Conservation (phyloP, 1,139 yeast species). For the Suzukiozyma palmioleophila region DNA sequence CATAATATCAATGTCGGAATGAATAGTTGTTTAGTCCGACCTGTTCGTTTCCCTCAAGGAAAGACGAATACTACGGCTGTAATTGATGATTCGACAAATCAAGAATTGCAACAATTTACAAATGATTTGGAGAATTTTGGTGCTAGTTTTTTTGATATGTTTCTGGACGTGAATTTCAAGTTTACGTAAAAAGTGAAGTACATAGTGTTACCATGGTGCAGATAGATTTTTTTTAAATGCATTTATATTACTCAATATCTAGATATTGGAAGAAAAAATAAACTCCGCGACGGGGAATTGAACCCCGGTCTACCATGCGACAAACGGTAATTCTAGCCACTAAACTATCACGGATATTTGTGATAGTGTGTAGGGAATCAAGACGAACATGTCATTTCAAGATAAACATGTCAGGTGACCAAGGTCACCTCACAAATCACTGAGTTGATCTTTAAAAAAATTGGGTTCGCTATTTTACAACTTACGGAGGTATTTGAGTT, state of each 20-base stretch:
- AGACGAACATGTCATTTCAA: no score
- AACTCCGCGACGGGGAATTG: constrained; percentile 4
- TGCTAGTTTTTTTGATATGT: constrained; percentile 2
- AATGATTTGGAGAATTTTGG: constrained; percentile 1
- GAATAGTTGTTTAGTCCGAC: not conserved
- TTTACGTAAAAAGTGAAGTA: not conserved
- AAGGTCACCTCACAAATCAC: no score
- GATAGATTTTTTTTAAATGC: no score
- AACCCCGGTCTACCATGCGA: constrained; percentile 63
- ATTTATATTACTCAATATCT: no score
- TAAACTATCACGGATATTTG: constrained; percentile 37
- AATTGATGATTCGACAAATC: not conserved
- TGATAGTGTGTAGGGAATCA: no score
- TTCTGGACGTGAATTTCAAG: constrained; percentile 2
- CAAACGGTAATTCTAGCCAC: constrained; percentile 47
- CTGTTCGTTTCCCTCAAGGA: not conserved
- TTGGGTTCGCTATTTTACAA: no score
- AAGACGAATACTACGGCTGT: not conserved
- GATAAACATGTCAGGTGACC: no score
- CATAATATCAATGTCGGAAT: constrained; percentile 3
- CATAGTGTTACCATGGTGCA: no score
- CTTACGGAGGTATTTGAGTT: no score
- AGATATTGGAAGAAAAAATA: no score
- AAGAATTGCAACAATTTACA: not conserved
- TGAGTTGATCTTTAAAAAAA: no score